phyloP scores from a whole-genome alignment of 805 yeast species.

The Starmerella bombi region DNA sequence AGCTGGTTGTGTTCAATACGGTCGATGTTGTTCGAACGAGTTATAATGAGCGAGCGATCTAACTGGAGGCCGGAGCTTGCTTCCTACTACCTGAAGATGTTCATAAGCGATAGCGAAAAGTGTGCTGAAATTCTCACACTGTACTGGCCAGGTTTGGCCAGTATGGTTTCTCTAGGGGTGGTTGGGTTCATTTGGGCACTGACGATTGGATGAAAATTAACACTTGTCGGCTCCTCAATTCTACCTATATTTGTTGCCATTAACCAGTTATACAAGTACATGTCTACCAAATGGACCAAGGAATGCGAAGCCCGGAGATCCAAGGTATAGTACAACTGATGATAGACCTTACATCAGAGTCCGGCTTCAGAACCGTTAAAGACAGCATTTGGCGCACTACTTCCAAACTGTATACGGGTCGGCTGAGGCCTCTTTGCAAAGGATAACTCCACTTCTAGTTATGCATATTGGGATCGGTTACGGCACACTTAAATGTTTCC shows the following conservation, averaged over 20 bases:
- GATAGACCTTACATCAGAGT: constrained; percentile 36
- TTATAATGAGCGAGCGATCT: constrained; percentile 37
- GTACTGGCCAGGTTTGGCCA: constrained; percentile 42
- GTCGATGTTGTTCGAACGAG: constrained; percentile 33
- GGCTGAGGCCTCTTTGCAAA: constrained; percentile 27
- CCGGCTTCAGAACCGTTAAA: constrained; percentile 51
- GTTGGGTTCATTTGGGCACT: constrained; percentile 70
- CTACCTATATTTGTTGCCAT: constrained; percentile 48
- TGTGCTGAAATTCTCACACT: constrained; percentile 51
- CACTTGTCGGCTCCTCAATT: constrained; percentile 68
- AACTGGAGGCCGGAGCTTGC: constrained; percentile 33
- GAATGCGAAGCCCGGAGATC: constrained; percentile 12
- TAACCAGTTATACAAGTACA: constrained; percentile 39
- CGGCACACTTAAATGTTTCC: constrained; percentile 41
- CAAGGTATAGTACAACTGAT: constrained; percentile 21
- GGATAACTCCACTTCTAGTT: constrained; percentile 40
- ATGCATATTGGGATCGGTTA: constrained; percentile 53
- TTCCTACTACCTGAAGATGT: constrained; percentile 43
- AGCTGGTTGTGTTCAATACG: constrained; percentile 49
- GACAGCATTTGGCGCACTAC: constrained; percentile 37
- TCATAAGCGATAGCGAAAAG: constrained; percentile 75
- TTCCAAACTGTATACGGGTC: constrained; percentile 28
- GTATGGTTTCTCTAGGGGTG: constrained; percentile 40
- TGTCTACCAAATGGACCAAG: constrained; percentile 21
- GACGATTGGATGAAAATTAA: constrained; percentile 69